Base-by-base conservation (phyloP, 768 basidiomycete genomes). In the Leccinum disarticulatum region DNA sequence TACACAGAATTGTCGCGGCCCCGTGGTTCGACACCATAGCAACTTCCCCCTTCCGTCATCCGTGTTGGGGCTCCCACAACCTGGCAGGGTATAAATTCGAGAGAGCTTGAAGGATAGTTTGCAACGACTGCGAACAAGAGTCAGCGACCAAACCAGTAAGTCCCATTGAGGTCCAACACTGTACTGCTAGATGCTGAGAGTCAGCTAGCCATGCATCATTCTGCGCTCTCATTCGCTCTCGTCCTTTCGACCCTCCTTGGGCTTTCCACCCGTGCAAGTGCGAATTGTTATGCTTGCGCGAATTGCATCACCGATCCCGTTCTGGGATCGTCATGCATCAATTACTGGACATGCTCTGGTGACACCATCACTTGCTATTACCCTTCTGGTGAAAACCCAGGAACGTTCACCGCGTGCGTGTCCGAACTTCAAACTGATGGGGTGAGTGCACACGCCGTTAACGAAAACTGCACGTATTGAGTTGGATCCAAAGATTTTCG, bases 271-370 rank as follows among this genome's bases (percentile, higher is more conserved):
- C 51, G 31, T 31, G 49, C 38, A 7, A 17, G 15, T n/a, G 50
- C 59, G 7, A 28, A 7, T 2, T 60, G 59, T 22, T 38, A 52
- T 10, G 55, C 59, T 22, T 60, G 59, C 41, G 31, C 41, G 14
- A 52, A 58, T 33, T 59, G 59, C 43, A 30, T 19, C 49, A 2
- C 41, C 15, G 49, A 31, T 5, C 38, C 38, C 38, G 38, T 38
- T 38, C 15, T 38, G 38, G 38, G 17, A 38, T 13, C 38, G 25
- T 57, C 35, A 25, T 58, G 57, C 46, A 57, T 60, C n/a, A 19
- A 60, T 53, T 58, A 27, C 6, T 60, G 59, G 59, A 58, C 48
- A 17, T 60, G 59, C 31, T 52, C 43, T 5, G 57, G 43, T 19
- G 14, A 13, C 17, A 58, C 50, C 3, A 52, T 60, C 3, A 60